These are phyloP conservation scores for Neoarthrinium moseri DNA, from an alignment of 2,329 filamentous ascomycete genomes.

Conservation along the genomic window DNA sequence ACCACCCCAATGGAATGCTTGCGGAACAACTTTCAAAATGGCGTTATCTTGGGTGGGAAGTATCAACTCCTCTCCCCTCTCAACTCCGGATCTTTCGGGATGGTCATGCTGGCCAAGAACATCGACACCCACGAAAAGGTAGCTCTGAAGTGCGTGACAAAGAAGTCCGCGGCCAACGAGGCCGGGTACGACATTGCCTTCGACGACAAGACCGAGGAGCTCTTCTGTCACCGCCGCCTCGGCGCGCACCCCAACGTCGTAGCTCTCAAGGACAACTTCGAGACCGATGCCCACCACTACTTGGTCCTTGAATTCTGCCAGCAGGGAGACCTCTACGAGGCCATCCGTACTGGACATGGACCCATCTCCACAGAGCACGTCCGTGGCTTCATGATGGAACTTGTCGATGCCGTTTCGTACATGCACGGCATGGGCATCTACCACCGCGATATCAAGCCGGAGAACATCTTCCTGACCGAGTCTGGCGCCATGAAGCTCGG, in stretches of 20 bases:
- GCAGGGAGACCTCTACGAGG: slow-evolving; percentile 95
- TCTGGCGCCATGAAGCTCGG: slow-evolving; percentile 92
- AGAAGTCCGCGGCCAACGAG: slow-evolving; percentile 64
- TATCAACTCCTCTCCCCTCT: slow-evolving; percentile 90
- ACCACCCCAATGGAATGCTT: slow-evolving; percentile 73
- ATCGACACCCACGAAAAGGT: slow-evolving; percentile 74
- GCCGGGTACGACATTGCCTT: slow-evolving; percentile 65
- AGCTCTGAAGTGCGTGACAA: slow-evolving; percentile 95
- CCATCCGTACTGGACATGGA: slow-evolving; percentile 84
- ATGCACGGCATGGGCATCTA: slow-evolving; percentile 90
- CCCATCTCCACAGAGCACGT: slow-evolving; percentile 95
- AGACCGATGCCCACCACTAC: slow-evolving; percentile 87
- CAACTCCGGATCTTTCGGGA: slow-evolving; percentile 97
- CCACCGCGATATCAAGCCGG: slow-evolving; percentile 98
- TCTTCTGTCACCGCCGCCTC: slow-evolving; percentile 76
- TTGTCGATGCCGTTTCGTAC: slow-evolving; percentile 84
- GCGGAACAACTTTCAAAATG: slow-evolving; percentile 76
- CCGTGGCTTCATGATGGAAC: slow-evolving; percentile 93
- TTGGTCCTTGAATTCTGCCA: slow-evolving; percentile 94
- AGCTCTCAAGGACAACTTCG: slow-evolving; percentile 86
- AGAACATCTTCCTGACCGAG: slow-evolving; percentile 94
- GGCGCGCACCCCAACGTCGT: slow-evolving; percentile 87
- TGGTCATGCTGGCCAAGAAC: slow-evolving; percentile 94
- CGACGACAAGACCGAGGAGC: slow-evolving; percentile 81
- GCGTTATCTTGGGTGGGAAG: slow-evolving; percentile 80